These are phyloP conservation scores for Clathrospora elynae DNA, from an alignment of 2,329 filamentous ascomycete genomes.

Conservation along the genomic window DNA sequence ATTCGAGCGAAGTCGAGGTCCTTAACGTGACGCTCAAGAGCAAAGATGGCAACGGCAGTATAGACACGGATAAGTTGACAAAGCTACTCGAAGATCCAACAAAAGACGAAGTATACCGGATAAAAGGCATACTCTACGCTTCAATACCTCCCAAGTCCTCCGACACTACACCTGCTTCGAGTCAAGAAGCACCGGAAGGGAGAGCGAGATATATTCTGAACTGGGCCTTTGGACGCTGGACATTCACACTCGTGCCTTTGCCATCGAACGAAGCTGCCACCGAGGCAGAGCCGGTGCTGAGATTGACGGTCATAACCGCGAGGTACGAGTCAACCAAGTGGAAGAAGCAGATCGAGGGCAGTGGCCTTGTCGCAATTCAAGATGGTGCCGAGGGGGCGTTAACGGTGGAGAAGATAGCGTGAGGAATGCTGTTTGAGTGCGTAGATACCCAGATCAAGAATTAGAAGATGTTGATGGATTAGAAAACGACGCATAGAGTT, in stretches of 20 bases:
- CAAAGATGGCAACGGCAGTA: conserved; percentile 59
- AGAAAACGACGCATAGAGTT: too few species aligned
- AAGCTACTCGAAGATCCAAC: conserved; percentile 72
- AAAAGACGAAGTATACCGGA: conserved; percentile 94
- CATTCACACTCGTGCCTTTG: conserved; percentile 69
- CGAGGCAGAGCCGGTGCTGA: conserved; percentile 61
- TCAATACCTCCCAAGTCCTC: conserved; percentile 55
- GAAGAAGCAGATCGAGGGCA: conserved; percentile 72
- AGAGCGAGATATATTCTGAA: conserved; percentile 81
- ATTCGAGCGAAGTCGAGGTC: conserved; percentile 88
- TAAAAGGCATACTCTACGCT: conserved; percentile 72
- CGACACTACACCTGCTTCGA: conserved; percentile 39
- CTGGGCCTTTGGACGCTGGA: conserved; percentile 98
- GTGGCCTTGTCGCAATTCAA: conserved; percentile 50
- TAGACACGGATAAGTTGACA: conserved; percentile 61
- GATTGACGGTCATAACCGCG: conserved; percentile 77
- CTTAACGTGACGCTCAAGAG: conserved; percentile 72
- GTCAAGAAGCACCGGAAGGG: conserved; percentile 44
- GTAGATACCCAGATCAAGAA: neutral
- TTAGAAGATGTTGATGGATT: too few species aligned
- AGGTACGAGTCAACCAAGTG: conserved; percentile 76
- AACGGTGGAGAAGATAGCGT: conserved; percentile 26
- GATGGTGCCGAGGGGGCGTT: conserved; percentile 28
- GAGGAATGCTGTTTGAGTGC: neutral
- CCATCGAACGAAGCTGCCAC: conserved; percentile 30